These are phyloP conservation scores for Candida saitoana DNA, from an alignment of 805 yeast genomes.

Conservation along the genomic window DNA sequence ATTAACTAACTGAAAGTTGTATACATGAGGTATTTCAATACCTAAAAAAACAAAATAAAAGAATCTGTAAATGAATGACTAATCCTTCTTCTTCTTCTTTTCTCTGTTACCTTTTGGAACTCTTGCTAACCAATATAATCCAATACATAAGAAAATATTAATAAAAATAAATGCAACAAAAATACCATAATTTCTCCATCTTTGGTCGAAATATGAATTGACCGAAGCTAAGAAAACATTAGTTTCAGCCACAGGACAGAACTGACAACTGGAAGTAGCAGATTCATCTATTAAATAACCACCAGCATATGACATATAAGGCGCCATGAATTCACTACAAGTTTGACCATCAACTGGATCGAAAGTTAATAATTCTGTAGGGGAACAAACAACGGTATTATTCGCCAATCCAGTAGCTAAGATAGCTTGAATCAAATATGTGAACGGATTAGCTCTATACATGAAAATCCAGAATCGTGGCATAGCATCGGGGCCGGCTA, in stretches of 20 bases:
- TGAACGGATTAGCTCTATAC: constrained; percentile 70
- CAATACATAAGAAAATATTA: constrained; percentile 28
- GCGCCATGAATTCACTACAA: constrained; percentile 18
- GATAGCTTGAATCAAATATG: constrained; percentile 61
- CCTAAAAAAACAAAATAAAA: too few relatives aligned
- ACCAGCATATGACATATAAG: constrained; percentile 34
- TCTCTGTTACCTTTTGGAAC: constrained; percentile 61
- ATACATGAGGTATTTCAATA: neutral
- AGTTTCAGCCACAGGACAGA: constrained; percentile 56
- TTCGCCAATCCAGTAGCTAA: constrained; percentile 26
- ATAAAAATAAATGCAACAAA: constrained; percentile 34
- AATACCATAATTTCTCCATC: constrained; percentile 68
- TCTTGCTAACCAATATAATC: constrained; percentile 60
- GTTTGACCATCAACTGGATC: constrained; percentile 20
- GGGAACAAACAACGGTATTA: constrained; percentile 33
- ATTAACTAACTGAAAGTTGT: neutral
- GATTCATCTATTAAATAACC: constrained; percentile 45
- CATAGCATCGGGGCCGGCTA: constrained; percentile 27
- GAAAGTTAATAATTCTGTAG: constrained; percentile 19
- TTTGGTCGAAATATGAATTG: constrained; percentile 43
- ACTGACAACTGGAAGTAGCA: constrained; percentile 53
- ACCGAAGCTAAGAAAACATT: constrained; percentile 52
- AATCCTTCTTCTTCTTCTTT: constrained; percentile 25
- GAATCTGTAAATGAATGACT: too few relatives aligned
- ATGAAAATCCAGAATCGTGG: constrained; percentile 59